A percentile compares a stretch with the other conserved stretches of the same genome.
These are phyloP conservation scores for Pyronema domesticum DNA, from an alignment of 495 filamentous ascomycete species.

Conservation along the genomic window DNA sequence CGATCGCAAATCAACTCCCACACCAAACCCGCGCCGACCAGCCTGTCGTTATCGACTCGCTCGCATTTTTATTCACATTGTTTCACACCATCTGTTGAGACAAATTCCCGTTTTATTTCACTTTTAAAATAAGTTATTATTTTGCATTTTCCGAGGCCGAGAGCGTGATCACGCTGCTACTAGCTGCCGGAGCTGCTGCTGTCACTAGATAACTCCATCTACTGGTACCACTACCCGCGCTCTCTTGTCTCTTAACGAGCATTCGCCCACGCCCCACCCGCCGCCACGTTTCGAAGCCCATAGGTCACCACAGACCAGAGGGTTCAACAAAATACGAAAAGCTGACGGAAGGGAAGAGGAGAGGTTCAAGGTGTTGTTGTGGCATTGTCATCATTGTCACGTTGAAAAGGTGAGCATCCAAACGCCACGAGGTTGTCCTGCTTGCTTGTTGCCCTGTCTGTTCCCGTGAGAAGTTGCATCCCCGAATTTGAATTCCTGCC, in stretches of 20 bases:
- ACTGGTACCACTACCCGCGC: neutral
- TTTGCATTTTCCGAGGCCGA: neutral
- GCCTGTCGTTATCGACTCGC: constrained; percentile 19
- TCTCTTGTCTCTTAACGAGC: neutral
- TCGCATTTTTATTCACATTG: constrained; percentile 14
- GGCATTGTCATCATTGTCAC: neutral
- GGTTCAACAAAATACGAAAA: neutral
- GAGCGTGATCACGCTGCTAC: no score
- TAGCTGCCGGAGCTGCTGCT: no score
- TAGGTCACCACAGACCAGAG: neutral
- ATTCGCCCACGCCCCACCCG: neutral
- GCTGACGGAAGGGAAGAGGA: neutral
- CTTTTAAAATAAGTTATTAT: neutral
- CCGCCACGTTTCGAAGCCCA: neutral
- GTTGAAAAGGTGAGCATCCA: neutral
- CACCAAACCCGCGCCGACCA: neutral
- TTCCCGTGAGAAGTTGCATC: neutral
- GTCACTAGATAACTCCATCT: no score
- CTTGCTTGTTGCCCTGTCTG: neutral
- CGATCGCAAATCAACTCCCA: neutral
- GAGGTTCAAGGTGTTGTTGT: neutral
- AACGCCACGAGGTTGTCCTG: neutral
- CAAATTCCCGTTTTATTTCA: neutral
- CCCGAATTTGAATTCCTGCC: neutral
- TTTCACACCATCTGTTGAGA: neutral